A percentile compares a stretch with the other conserved stretches of the same genome.
phyloP scores from a whole-genome alignment of 1,284 basidiomycete genomes.

The Ustilago sp. region DNA sequence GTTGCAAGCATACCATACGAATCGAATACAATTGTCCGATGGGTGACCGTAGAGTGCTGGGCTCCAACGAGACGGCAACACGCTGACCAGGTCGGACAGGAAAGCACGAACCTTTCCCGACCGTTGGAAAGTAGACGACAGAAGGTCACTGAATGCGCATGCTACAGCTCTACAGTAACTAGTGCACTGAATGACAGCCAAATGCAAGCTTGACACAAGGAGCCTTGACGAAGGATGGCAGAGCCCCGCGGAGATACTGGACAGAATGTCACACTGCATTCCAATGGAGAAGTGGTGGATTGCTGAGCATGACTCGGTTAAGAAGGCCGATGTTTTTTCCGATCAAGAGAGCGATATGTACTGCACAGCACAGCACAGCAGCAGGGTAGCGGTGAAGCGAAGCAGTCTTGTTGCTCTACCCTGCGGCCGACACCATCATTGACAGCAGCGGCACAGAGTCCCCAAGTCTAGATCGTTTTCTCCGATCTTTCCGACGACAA shows the following conservation, averaged over 20 bases:
- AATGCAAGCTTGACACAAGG: not conserved
- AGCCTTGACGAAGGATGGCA: not conserved
- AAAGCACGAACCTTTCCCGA: not conserved
- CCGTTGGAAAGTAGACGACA: not conserved
- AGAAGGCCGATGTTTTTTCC: conserved; percentile 1
- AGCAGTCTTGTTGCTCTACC: too few species aligned
- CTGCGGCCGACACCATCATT: not conserved
- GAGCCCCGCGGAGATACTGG: conserved; percentile 1
- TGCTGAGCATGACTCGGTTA: not conserved
- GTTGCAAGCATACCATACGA: not conserved
- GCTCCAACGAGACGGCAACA: not conserved
- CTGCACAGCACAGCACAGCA: not conserved
- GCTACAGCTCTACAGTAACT: not conserved
- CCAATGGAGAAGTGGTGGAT: not conserved
- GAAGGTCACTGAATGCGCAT: not conserved
- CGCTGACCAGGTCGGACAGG: too few species aligned
- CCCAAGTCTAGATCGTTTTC: not conserved
- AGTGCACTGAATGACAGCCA: not conserved
- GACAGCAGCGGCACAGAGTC: not conserved
- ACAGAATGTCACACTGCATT: not conserved
- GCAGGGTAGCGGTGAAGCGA: not conserved
- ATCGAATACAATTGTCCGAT: not conserved
- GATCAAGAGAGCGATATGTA: not conserved
- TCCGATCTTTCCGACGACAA: conserved; percentile 1
- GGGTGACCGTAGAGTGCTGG: not conserved